A percentile compares a stretch with the other conserved stretches of the same genome.
phyloP scores from a whole-genome alignment of 805 yeast species.

The Geotrichum ghanense region DNA sequence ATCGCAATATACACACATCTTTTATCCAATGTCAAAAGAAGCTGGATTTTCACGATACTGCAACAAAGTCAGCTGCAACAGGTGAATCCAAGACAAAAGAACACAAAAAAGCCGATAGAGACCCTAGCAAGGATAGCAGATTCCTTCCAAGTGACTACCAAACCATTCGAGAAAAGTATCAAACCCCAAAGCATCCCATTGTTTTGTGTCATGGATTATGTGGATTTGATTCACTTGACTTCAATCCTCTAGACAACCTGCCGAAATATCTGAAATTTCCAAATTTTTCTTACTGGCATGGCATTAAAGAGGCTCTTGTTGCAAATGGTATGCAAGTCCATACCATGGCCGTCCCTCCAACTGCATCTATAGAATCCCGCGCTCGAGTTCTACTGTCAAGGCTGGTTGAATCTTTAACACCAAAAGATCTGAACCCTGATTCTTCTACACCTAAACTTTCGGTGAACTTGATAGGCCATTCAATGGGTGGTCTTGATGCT shows the following conservation, averaged over 20 bases:
- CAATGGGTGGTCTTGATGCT: constrained; percentile 91
- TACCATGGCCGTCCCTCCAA: constrained; percentile 73
- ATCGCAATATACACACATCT: too few relatives aligned
- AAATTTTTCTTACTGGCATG: constrained; percentile 68
- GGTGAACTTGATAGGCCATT: constrained; percentile 73
- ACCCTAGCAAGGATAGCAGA: constrained; percentile 3
- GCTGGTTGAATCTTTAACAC: constrained; percentile 27
- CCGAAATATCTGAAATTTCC: constrained; percentile 30
- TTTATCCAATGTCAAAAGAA: neutral
- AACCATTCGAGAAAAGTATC: constrained; percentile 30
- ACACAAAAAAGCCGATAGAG: too few relatives aligned
- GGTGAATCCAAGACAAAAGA: too few relatives aligned
- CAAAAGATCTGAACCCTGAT: neutral
- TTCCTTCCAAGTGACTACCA: constrained; percentile 13
- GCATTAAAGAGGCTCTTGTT: constrained; percentile 52
- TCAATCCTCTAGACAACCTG: constrained; percentile 16
- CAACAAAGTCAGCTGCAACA: neutral
- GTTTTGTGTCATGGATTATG: constrained; percentile 80
- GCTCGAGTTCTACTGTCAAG: constrained; percentile 46
- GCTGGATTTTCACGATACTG: neutral
- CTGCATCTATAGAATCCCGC: constrained; percentile 61
- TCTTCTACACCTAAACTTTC: constrained; percentile 22
- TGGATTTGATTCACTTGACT: constrained; percentile 52
- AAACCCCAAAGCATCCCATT: constrained; percentile 59
- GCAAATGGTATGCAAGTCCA: constrained; percentile 55